Evolutionary conservation across 2,329 filamentous ascomycete species (phyloP), one percentile per base, ranked within the genome.

Genomic region (Myriosclerotinia scirpicola): DNA sequence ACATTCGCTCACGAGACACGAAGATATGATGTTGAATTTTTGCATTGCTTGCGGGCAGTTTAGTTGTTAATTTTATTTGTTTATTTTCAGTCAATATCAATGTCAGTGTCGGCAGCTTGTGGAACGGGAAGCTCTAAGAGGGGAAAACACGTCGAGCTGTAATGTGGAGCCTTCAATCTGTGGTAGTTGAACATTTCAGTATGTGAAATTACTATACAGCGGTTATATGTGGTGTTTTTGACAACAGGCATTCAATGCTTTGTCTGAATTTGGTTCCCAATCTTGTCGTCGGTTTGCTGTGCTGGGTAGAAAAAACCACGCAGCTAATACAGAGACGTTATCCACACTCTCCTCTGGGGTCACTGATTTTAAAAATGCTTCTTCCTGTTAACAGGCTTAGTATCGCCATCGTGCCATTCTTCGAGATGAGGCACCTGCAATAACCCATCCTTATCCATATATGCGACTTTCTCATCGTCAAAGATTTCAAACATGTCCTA

Each of bases 1-100:
- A 58, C 52, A 64, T 38, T 64, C 40, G 40, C 54, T 48, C 8
- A 64, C 11, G 20, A 58, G 26, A 20, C 26, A 64, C 20, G 30
- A 58, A 38, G 5, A 46, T 15, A 46, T 48, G 26, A 48, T 38
- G 26, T 34, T 50, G 30, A 22, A 22, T 1, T 14, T 20, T 26
- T 34, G 54, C 38, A 46, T 58, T 64, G 15, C 5, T 58, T 54
- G 52, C 4, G 15, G 38, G n/a, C 9, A 38, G 8, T 48, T 38
- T 61, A 61, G 50, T 61, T 26, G n/a, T 38, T 61, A 61, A 40
- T 61, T 5, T 11, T 36, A 38, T 48, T 50, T 36, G 36, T 22
- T 38, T 17, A 6, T 7, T 46, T 46, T 1, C 7, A 17, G 44
- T 20, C 50, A 11, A 15, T 55, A n/a, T 40, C 26, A 11, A 14